These are phyloP conservation scores for Lodderomyces theae DNA, from an alignment of 1,139 yeast species.

Conservation along the genomic window DNA sequence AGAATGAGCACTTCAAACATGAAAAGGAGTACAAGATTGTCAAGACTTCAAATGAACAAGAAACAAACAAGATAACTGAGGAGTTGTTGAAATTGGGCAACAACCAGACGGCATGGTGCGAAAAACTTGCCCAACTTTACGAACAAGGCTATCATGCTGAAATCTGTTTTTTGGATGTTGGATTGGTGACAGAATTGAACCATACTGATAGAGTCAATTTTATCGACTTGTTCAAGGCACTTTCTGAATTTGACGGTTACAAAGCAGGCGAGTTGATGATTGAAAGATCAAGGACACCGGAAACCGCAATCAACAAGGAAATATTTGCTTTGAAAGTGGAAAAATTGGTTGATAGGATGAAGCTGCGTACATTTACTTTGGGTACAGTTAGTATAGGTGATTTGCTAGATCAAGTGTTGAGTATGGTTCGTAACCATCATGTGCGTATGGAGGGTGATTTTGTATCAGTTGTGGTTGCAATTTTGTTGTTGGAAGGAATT, in stretches of 20 bases:
- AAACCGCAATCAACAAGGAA: slow-evolving; percentile 80
- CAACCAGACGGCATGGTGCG: slow-evolving; percentile 48
- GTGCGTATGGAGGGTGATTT: slow-evolving; percentile 98
- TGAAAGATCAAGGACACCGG: slow-evolving; percentile 92
- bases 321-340: slow-evolving; percentile 86
- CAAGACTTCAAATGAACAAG: slow-evolving; percentile 43
- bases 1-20: slow-evolving; percentile 44
- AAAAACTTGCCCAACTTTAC: slow-evolving; percentile 47
- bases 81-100: slow-evolving; percentile 40
- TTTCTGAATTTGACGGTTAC: slow-evolving; percentile 91
- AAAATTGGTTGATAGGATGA: slow-evolving; percentile 74
- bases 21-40: slow-evolving; percentile 49
- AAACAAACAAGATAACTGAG: slow-evolving; percentile 47
- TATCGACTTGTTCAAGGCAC: slow-evolving; percentile 81
- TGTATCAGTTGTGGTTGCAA: slow-evolving; percentile 89
- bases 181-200: slow-evolving; percentile 86
- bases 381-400: slow-evolving; percentile 94
- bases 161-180: slow-evolving; percentile 88
- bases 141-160: slow-evolving; percentile 77
- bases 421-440: slow-evolving; percentile 91
- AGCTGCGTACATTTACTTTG: slow-evolving; percentile 83
- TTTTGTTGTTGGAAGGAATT: slow-evolving; percentile 84
- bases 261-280: slow-evolving; percentile 94
- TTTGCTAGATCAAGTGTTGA: slow-evolving; percentile 76
- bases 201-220: slow-evolving; percentile 76